Base-by-base conservation (phyloP, 768 basidiomycete genomes). In the Pseudohyphozyma bogoriensis region DNA sequence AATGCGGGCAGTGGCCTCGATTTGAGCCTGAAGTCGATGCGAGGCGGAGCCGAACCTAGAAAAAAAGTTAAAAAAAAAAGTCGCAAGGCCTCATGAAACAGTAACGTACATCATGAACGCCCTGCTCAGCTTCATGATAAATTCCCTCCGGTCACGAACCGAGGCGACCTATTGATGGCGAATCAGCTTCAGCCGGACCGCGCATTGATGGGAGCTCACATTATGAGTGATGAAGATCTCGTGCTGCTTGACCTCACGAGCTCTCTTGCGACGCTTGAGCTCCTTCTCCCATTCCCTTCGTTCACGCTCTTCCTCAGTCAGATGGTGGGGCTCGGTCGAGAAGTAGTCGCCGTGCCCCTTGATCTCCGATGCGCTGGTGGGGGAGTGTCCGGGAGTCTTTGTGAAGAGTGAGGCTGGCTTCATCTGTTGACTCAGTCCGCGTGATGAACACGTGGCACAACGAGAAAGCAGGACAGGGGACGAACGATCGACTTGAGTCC, bases 171-270 rank as follows among this genome's bases (percentile, higher is more conserved):
- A 42, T 20, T n/a, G n/a, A n/a, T n/a, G n/a, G n/a, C n/a, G n/a
- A n/a, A n/a, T n/a, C n/a, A n/a, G n/a, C n/a, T n/a, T n/a, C n/a
- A n/a, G n/a, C n/a, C n/a, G n/a, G n/a, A n/a, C n/a, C n/a, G n/a
- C n/a, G n/a, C n/a, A n/a, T n/a, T n/a, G n/a, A n/a, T n/a, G n/a
- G n/a, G n/a, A n/a, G n/a, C n/a, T n/a, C n/a, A n/a, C n/a, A n/a
- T 6, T 6, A 5, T 4, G 20, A 76, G 82, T 67, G 68, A 87
- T 86, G 71, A 81, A 89, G 57, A 88, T 79, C 72, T 87, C 83
- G 5, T 82, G 82, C 73, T 82, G 83, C 75, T 80, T 83, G 69
- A 84, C 77, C 71, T 83, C 74, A 57, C 74, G 72, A 67, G 69
- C 75, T 76, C 59, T 71, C 74, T 51, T 78, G 68, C 76, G 77